A percentile compares a stretch with the other conserved stretches of the same genome.
These are phyloP conservation scores for Cyclocybe cylindracea DNA, from an alignment of 768 basidiomycete species.

Conservation along the genomic window DNA sequence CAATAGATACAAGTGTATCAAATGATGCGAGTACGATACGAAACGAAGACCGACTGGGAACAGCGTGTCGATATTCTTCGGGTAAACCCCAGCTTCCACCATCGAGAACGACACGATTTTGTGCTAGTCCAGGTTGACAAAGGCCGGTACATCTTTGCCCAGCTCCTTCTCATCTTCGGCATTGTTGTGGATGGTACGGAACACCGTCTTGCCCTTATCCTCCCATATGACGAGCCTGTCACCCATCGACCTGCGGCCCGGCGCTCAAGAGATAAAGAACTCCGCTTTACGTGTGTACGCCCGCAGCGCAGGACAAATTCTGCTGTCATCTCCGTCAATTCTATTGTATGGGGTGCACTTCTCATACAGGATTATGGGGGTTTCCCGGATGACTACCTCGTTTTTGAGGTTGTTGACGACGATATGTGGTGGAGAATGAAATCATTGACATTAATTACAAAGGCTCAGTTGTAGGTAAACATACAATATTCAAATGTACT, in stretches of 20 bases:
- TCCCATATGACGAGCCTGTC: background rate
- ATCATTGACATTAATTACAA: too few relatives aligned
- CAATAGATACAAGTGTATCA: slow-evolving; percentile 18
- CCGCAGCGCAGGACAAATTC: background rate
- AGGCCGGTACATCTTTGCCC: background rate
- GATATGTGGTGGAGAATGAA: background rate
- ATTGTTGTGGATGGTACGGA: background rate
- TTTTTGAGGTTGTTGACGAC: slow-evolving; percentile 12
- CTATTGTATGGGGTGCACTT: slow-evolving; percentile 12
- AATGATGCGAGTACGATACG: slow-evolving; percentile 26
- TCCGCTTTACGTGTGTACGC: slow-evolving; percentile 3
- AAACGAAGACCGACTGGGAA: slow-evolving; percentile 23
- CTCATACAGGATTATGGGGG: background rate
- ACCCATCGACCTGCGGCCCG: background rate
- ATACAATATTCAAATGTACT: too few relatives aligned
- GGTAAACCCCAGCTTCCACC: slow-evolving; percentile 29
- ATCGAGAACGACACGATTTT: slow-evolving; percentile 19
- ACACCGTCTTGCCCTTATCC: background rate
- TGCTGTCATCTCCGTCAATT: slow-evolving; percentile 3
- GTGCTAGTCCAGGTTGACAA: slow-evolving; percentile 6
- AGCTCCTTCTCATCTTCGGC: background rate
- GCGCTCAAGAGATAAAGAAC: slow-evolving; percentile 2
- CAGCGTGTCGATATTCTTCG: slow-evolving; percentile 22
- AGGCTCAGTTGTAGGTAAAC: too few relatives aligned
- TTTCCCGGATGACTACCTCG: slow-evolving; percentile 7